A percentile compares a stretch with the other conserved stretches of the same genome.
These are phyloP conservation scores for Scytalidium sp. DNA, from an alignment of 2,329 filamentous ascomycete genomes.

Conservation along the genomic window DNA sequence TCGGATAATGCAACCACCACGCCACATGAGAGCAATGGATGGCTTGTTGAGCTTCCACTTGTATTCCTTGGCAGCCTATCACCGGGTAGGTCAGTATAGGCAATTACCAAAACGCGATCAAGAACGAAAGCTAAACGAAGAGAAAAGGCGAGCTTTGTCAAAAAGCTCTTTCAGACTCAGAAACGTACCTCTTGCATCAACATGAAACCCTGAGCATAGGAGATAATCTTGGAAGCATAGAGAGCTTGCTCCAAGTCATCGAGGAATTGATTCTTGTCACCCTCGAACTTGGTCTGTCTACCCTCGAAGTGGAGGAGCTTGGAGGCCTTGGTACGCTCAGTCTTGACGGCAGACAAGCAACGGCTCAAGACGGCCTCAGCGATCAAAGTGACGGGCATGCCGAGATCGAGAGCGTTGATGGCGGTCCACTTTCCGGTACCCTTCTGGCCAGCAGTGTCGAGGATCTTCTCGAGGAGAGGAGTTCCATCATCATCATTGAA, in stretches of 20 bases:
- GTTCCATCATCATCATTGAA: slow-evolving; percentile 93
- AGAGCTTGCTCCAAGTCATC: slow-evolving; percentile 97
- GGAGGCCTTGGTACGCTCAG: slow-evolving; percentile 82
- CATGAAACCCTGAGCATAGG: slow-evolving; percentile 99
- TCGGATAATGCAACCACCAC: slow-evolving; percentile 98
- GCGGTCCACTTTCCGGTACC: slow-evolving; percentile 99
- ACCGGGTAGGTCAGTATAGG: slow-evolving; percentile 20
- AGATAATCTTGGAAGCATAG: slow-evolving; percentile 99
- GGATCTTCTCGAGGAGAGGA: slow-evolving; percentile 95
- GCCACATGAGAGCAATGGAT: slow-evolving; percentile 99
- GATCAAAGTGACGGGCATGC: slow-evolving; percentile 97
- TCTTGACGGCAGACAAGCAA: slow-evolving; percentile 92
- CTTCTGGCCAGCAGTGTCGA: slow-evolving; percentile 98
- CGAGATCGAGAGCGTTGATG: slow-evolving; percentile 97
- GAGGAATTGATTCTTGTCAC: slow-evolving; percentile 90
- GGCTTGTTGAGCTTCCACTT: slow-evolving; percentile 99
- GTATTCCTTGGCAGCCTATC: slow-evolving; percentile 89
- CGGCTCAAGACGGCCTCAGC: slow-evolving; percentile 95
- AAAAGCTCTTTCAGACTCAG: no score
- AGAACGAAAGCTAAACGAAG: no score
- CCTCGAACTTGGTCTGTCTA: slow-evolving; percentile 76
- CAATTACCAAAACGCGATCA: no score
- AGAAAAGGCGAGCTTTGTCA: no score
- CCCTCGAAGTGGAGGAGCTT: slow-evolving; percentile 71
- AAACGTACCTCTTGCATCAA: slow-evolving; percentile 94